Percentiles rank a stretch among this genome's conserved stretches.
Evolutionary conservation across 1,139 yeast genomes (phyloP).

Genomic region (Spathaspora sp.): DNA sequence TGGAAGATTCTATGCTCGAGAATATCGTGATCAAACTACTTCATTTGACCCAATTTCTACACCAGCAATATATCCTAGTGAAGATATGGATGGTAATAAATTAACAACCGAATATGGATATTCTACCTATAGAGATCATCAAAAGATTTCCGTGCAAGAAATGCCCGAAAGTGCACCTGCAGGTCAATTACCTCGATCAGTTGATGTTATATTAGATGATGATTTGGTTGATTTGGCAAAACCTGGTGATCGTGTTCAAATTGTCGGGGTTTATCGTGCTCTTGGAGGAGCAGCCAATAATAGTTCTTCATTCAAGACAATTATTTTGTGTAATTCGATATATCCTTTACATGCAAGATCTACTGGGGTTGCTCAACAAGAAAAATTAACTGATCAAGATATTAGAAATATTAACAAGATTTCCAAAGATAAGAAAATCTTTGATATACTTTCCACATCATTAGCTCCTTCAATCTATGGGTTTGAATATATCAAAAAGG

Average conservation of each 20-base stretch:
- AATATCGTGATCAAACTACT: constrained; percentile 90
- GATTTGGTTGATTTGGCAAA: constrained; percentile 89
- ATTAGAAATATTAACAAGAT: constrained; percentile 83
- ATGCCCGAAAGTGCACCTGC: constrained; percentile 99
- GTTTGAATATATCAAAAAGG: constrained; percentile 86
- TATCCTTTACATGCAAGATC: constrained; percentile 87
- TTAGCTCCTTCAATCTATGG: constrained; percentile 97
- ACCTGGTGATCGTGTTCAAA: constrained; percentile 95
- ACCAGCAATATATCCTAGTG: constrained; percentile 89
- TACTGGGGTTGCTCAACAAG: constrained; percentile 78
- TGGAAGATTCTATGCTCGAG: constrained; percentile 83
- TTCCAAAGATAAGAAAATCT: constrained; percentile 64
- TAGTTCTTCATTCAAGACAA: constrained; percentile 72
- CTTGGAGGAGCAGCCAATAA: constrained; percentile 77
- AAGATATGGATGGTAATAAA: constrained; percentile 88
- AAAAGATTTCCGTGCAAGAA: constrained; percentile 89
- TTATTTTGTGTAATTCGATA: constrained; percentile 82
- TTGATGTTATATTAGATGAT: constrained; percentile 89
- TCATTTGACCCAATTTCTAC: constrained; percentile 83
- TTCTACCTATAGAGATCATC: constrained; percentile 92
- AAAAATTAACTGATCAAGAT: constrained; percentile 76
- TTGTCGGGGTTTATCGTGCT: constrained; percentile 92
- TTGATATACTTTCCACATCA: constrained; percentile 79
- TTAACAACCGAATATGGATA: constrained; percentile 90
- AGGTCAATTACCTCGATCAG: constrained; percentile 92